Evolutionary conservation across 257 asterid genomes (phyloP).

Genomic region (Schizonepeta tenuifolia): DNA sequence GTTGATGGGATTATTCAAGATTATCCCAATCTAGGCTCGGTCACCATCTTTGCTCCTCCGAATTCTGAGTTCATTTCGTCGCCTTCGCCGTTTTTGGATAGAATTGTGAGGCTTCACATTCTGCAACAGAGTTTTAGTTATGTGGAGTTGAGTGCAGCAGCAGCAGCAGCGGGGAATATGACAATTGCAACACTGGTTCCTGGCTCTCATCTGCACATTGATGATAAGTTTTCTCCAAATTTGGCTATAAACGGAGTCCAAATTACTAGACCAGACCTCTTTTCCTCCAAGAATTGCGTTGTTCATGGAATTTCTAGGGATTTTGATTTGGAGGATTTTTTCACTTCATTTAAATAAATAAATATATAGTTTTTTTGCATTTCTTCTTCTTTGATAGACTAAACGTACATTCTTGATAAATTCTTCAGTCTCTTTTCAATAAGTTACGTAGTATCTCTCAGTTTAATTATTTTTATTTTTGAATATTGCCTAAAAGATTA

Average conservation of each 20-base stretch:
- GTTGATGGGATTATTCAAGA: conserved; percentile 52
- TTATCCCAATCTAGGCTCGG: conserved; percentile 41
- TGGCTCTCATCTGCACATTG: conserved; percentile 41
- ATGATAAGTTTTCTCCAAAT: conserved; percentile 20
- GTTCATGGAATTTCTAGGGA: conserved; percentile 66
- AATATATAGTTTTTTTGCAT: background rate
- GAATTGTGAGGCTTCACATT: conserved; percentile 62
- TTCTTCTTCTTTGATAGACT: background rate
- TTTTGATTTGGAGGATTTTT: conserved; percentile 40
- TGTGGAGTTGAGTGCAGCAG: conserved; percentile 35
- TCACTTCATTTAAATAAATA: conserved; percentile 29
- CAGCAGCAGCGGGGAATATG: conserved; percentile 29
- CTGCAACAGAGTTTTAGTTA: conserved; percentile 45
- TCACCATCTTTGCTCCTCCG: conserved; percentile 66
- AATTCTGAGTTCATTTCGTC: conserved; percentile 53
- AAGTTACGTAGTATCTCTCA: background rate
- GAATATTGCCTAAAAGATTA: background rate
- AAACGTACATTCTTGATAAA: background rate
- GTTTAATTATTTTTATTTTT: no score
- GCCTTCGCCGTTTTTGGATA: conserved; percentile 55
- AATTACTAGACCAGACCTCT: conserved; percentile 51
- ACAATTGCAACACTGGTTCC: conserved; percentile 43
- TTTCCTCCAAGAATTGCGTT: conserved; percentile 40
- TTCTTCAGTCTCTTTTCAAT: background rate
- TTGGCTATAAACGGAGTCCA: conserved; percentile 55